Base-by-base conservation (phyloP, 371 early-diverging fungal species). In the Coemansia sp. region DNA sequence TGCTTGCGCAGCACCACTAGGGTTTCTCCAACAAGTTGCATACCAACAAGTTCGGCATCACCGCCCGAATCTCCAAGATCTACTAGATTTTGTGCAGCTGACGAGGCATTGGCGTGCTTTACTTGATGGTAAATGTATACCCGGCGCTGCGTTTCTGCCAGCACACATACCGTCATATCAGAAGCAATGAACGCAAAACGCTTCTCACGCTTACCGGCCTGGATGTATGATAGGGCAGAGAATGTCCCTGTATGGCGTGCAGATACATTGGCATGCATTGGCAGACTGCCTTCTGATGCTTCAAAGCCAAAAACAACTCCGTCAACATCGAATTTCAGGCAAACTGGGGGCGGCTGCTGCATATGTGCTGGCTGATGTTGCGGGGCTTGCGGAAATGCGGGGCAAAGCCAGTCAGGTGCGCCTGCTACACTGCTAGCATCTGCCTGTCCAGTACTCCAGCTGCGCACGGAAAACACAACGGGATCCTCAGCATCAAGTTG, bases 181-280 rank as follows among this genome's bases (percentile, higher is more conserved):
- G 85, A 81, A 72, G 87, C 87, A 54, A 87, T 72, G 61, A 74
- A 79, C 42, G 85, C 81, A 70, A 86, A 86, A 37, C 88, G 82
- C 64, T 82, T 84, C 68, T 91, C 90, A 29, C 88, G 84, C 77
- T 92, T 92, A 65, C 89, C 88, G 27, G 91, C 92, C 64, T 89
- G 90, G 1, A 94, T 89, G 71, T 89, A 94, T 0, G 87, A 89
- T 60, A 94, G 79, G 0, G 93, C 93, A 57, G 87, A 82, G 65
- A 91, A 87, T 0, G 90, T 85, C 34, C 82, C 81, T 11, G 63
- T 63, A 67, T 92, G 94, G 8, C 34, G 55, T 29, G 34, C 66
- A 40, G 76, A 71, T 55, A 18, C 48, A 45, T 72, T 71, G 53
- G 42, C 66, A 48, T 45, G 29, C 16, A 31, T 48, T 24, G 53